These are phyloP conservation scores for Globisporangium takayamanum DNA, from an alignment of 352 stramenopile species.

Conservation along the genomic window DNA sequence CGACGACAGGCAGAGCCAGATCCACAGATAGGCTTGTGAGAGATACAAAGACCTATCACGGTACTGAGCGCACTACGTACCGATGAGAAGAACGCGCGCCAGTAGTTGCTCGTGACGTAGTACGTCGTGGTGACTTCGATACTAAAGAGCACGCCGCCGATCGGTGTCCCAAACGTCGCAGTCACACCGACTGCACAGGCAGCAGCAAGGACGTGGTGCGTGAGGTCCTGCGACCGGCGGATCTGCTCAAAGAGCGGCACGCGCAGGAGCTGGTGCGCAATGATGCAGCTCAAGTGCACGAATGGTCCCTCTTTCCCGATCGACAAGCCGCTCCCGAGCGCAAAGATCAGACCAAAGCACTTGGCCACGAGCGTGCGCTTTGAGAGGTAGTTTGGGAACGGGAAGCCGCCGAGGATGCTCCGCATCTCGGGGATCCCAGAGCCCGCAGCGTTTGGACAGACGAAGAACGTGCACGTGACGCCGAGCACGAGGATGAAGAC, in stretches of 20 bases:
- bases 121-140: conserved; percentile 84
- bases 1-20: background rate
- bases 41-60: background rate
- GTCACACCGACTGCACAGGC: conserved; percentile 75
- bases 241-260: conserved; percentile 61
- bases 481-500: conserved; percentile 54
- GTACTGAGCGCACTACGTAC: background rate
- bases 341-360: conserved; percentile 53
- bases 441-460: conserved; percentile 55
- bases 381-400: conserved; percentile 59
- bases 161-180: conserved; percentile 65
- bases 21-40: background rate
- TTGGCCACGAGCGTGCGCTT: conserved; percentile 56
- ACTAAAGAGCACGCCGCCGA: conserved; percentile 73
- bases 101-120: conserved; percentile 88
- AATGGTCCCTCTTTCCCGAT: conserved; percentile 82
- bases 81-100: conserved; percentile 86
- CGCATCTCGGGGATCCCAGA: conserved; percentile 80
- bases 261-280: conserved; percentile 54
- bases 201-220: conserved; percentile 58
- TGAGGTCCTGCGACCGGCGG: conserved; percentile 46
- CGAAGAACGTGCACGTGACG: conserved; percentile 48
- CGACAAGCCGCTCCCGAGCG: conserved; percentile 55
- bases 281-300: conserved; percentile 72
- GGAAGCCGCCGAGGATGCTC: conserved; percentile 67